Evolutionary conservation across 345 rosid species (phyloP), one percentile per base, ranked within the genome.

Genomic region (Acer negundo): DNA sequence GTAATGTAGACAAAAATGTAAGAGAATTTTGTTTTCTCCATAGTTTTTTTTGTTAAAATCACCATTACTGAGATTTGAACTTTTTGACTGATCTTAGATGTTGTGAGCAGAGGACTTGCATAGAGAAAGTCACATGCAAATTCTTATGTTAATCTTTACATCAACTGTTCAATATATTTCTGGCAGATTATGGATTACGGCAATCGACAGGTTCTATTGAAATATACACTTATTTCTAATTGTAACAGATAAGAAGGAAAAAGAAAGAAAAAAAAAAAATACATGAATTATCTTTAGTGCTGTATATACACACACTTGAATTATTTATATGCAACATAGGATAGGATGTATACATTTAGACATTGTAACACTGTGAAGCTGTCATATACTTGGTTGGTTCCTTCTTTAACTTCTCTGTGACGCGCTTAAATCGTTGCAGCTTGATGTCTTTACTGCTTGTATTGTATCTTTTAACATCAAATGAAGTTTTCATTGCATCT

Each of bases 401-500:
- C 19, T 1, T 69, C 15, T 46, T 23, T 42, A 20, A 46, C 35
- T 9, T 20, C 24, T 53, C 2, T 28, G 15, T 19, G 74, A 2
- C 3, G 24, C 17, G 26, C 40, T 23, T 7, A 28, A 49, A 22
- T 51, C 19, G 22, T 13, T 20, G 62, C 40, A 23, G 53, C 74
- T 0, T 10, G 24, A 17, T 47, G 17, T 70, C 28, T 7, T 7
- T 22, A 20, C 13, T n/a, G 38, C 38, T 35, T 28, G 2, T 1
- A 28, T 28, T 28, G 0, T 28, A 1, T 28, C 31, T 28, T 3
- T 28, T 35, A 35, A 35, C 35, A 31, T 31, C 35, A 31, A 31
- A 31, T 31, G 35, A 64, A 20, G 24, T 26, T 47, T 74, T 46
- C 53, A 22, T 74, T 23, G n/a, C 31, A 72, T 70, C 61, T 74